Conservation (phyloP, 345 rosid species). For the Clarkia xantiana region DNA sequence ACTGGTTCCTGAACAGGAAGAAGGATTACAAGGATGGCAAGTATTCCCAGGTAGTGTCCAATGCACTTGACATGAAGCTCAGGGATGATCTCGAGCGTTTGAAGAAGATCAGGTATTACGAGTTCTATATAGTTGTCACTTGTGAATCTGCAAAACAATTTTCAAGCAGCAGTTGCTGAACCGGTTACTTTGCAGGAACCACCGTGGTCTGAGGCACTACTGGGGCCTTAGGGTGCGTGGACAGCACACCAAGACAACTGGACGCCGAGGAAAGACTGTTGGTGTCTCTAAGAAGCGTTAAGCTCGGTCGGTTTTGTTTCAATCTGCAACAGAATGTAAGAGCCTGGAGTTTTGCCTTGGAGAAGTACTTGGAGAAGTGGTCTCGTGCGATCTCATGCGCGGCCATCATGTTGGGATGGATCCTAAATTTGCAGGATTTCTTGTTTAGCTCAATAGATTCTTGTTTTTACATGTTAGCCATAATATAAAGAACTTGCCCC, state of each 20-base stretch:
- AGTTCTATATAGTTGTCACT: no score
- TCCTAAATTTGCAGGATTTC: no score
- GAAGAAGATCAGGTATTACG: constrained; percentile 63
- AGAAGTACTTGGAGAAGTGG: no score
- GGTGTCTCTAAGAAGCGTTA: constrained; percentile 82
- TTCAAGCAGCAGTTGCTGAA: background rate
- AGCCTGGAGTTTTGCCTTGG: no score
- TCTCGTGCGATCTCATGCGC: no score
- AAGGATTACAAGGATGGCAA: constrained; percentile 90
- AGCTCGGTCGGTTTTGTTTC: background rate
- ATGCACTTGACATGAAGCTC: constrained; percentile 86
- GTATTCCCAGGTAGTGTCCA: constrained; percentile 78
- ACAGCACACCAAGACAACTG: constrained; percentile 95
- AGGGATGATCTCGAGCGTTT: constrained; percentile 93
- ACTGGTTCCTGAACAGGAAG: constrained; percentile 89
- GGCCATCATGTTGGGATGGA: no score
- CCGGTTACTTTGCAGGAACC: constrained; percentile 40
- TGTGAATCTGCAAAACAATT: no score
- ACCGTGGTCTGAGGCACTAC: constrained; percentile 93
- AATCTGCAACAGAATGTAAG: no score
- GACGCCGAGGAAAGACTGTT: constrained; percentile 86
- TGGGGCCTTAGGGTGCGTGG: constrained; percentile 99
- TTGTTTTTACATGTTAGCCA: no score
- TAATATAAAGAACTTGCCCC: no score
- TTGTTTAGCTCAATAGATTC: no score